Percentiles rank a stretch among this genome's conserved stretches.
Conservation (phyloP, 1,139 yeast genomes). For the Nakaseomyces sp. region DNA sequence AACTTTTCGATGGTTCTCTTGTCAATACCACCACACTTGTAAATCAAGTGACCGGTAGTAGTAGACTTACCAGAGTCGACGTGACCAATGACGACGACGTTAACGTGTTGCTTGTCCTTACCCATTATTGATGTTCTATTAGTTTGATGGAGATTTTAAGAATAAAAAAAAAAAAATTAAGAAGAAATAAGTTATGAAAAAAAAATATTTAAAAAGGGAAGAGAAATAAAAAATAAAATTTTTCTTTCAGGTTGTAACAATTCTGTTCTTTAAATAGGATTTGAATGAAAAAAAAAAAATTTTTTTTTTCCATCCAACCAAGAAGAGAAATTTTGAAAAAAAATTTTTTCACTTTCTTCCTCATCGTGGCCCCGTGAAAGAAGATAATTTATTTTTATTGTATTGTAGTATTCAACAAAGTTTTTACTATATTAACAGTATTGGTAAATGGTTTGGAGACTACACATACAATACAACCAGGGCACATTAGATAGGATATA, state of each 20-base stretch:
- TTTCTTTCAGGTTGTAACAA: too few relatives aligned
- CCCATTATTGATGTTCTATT: conserved; percentile 39
- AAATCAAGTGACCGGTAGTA: conserved; percentile 96
- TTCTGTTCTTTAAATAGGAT: too few relatives aligned
- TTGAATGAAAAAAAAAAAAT: conserved; percentile 1
- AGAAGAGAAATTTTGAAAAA: too few relatives aligned
- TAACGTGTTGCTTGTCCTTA: conserved; percentile 94
- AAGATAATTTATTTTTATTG: too few relatives aligned
- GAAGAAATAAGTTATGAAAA: too few relatives aligned
- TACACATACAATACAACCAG: too few relatives aligned
- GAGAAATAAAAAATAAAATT: background rate
- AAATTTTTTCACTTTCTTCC: background rate
- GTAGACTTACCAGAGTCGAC: conserved; percentile 99
- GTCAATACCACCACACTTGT: conserved; percentile 88
- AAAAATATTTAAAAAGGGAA: conserved; percentile 2
- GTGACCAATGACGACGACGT: conserved; percentile 99
- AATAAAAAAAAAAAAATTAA: too few relatives aligned
- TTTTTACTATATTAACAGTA: too few relatives aligned
- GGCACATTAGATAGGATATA: too few relatives aligned
- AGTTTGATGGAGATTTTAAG: background rate
- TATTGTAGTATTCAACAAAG: too few relatives aligned
- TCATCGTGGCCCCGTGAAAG: too few relatives aligned
- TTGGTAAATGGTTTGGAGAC: too few relatives aligned
- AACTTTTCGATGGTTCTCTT: conserved; percentile 98
- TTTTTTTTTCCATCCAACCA: background rate